phyloP scores from a whole-genome alignment of 2,329 filamentous ascomycete genomes.

The Microsporum audouinii region DNA sequence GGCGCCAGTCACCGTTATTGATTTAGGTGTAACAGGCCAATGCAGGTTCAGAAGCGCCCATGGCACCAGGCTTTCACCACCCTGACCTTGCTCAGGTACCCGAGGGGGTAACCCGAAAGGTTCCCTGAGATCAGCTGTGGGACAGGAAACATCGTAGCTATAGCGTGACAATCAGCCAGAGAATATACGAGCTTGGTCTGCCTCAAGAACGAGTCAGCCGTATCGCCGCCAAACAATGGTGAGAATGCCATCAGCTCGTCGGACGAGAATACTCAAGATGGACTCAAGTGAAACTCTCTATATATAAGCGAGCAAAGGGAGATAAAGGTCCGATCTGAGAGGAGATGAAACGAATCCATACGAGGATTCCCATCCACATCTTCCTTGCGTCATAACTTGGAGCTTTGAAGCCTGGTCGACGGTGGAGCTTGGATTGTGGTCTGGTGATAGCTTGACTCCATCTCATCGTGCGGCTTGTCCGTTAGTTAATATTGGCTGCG shows the following conservation, averaged over 20 bases:
- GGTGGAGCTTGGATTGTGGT: background rate
- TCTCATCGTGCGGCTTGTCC: background rate
- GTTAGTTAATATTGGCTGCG: background rate
- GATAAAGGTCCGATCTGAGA: background rate
- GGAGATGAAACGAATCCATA: background rate
- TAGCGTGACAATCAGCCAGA: too few relatives aligned
- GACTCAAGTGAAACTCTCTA: background rate
- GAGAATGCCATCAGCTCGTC: background rate
- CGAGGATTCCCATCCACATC: background rate
- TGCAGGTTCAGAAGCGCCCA: background rate
- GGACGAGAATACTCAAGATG: background rate
- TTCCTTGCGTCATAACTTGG: background rate
- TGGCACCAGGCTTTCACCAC: background rate
- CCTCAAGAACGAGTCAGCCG: background rate
- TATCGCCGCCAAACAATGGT: background rate
- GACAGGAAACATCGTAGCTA: background rate
- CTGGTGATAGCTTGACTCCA: background rate
- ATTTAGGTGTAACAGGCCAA: slow-evolving; percentile 1
- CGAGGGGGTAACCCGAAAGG: background rate
- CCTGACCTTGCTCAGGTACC: slow-evolving; percentile 1
- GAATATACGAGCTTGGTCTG: background rate
- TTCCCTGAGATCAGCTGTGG: background rate
- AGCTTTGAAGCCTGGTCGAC: background rate
- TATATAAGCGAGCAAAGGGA: background rate
- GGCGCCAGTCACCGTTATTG: background rate